phyloP scores from a whole-genome alignment of 2,329 filamentous ascomycete species.

The Botrytis fabae region DNA sequence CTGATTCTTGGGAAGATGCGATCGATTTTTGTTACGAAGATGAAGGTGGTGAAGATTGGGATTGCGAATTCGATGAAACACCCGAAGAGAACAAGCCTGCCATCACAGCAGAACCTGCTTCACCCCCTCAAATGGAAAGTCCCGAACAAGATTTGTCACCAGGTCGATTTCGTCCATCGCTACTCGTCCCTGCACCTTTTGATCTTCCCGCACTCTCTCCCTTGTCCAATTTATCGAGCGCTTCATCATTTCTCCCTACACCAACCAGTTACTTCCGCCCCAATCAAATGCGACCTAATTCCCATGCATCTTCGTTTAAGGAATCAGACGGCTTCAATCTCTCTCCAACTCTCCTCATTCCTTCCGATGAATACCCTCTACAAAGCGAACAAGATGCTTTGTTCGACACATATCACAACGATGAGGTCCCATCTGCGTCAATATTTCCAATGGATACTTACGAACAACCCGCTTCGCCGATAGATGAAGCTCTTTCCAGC shows the following conservation, averaged over 20 bases:
- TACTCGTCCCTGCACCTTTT: slow-evolving; percentile 35
- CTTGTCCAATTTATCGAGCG: slow-evolving; percentile 34
- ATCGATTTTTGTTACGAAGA: slow-evolving; percentile 73
- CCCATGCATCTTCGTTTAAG: slow-evolving; percentile 55
- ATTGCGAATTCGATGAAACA: slow-evolving; percentile 64
- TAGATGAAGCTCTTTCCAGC: slow-evolving; percentile 38
- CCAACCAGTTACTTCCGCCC: slow-evolving; percentile 34
- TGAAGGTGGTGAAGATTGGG: slow-evolving; percentile 64
- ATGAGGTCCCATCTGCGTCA: slow-evolving; percentile 29
- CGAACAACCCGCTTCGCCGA: slow-evolving; percentile 33
- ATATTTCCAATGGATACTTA: slow-evolving; percentile 35
- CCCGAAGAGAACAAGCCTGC: slow-evolving; percentile 49
- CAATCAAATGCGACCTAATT: slow-evolving; percentile 33
- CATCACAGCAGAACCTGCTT: slow-evolving; percentile 36
- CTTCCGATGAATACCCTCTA: slow-evolving; percentile 54
- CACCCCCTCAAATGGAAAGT: slow-evolving; percentile 23
- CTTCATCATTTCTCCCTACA: slow-evolving; percentile 27
- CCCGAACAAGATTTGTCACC: slow-evolving; percentile 29
- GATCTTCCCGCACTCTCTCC: slow-evolving; percentile 40
- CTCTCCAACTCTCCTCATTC: slow-evolving; percentile 63
- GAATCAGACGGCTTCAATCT: slow-evolving; percentile 60
- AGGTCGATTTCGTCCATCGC: slow-evolving; percentile 39
- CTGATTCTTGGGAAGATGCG: slow-evolving; percentile 64
- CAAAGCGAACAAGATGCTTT: slow-evolving; percentile 47
- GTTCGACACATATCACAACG: slow-evolving; percentile 35